Evolutionary conservation across 768 basidiomycete species (phyloP).

Genomic region (Pisolithus sp.): DNA sequence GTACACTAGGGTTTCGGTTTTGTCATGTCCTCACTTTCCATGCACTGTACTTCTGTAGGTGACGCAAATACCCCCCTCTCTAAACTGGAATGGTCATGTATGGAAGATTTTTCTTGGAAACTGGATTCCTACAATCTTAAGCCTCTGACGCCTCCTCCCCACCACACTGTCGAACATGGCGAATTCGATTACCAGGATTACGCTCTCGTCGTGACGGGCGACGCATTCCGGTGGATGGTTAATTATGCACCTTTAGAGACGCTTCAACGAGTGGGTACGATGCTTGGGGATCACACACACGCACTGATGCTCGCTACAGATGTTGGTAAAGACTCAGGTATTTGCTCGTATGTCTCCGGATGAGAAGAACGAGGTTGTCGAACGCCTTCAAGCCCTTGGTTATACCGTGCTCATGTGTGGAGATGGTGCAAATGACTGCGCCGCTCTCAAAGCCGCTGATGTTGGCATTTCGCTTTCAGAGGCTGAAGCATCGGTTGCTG

Average conservation of each 20-base stretch:
- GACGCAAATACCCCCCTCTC: slow-evolving; percentile 47
- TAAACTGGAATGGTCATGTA: slow-evolving; percentile 82
- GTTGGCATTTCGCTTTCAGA: slow-evolving; percentile 96
- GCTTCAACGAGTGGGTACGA: slow-evolving; percentile 63
- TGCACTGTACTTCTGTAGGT: slow-evolving; percentile 34
- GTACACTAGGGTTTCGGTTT: background rate
- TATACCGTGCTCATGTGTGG: slow-evolving; percentile 99
- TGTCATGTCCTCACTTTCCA: background rate
- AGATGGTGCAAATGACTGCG: slow-evolving; percentile 98
- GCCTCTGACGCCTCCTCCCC: slow-evolving; percentile 65
- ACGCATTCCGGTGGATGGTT: slow-evolving; percentile 97
- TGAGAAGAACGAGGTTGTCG: slow-evolving; percentile 98
- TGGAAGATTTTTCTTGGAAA: slow-evolving; percentile 81
- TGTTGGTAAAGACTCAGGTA: slow-evolving; percentile 94
- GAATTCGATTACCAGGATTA: slow-evolving; percentile 82
- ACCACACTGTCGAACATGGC: slow-evolving; percentile 62
- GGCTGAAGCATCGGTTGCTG: slow-evolving; percentile 97
- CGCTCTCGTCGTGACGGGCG: slow-evolving; percentile 86
- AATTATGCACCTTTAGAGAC: slow-evolving; percentile 93
- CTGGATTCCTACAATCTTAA: slow-evolving; percentile 87
- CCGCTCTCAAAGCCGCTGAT: slow-evolving; percentile 96
- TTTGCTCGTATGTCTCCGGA: slow-evolving; percentile 99
- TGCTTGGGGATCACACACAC: background rate
- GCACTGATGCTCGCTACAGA: slow-evolving; percentile 42
- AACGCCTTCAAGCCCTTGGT: slow-evolving; percentile 85